A percentile compares a stretch with the other conserved stretches of the same genome.
These are phyloP conservation scores for Floccularia luteovirens DNA, from an alignment of 768 basidiomycete genomes.

Conservation along the genomic window DNA sequence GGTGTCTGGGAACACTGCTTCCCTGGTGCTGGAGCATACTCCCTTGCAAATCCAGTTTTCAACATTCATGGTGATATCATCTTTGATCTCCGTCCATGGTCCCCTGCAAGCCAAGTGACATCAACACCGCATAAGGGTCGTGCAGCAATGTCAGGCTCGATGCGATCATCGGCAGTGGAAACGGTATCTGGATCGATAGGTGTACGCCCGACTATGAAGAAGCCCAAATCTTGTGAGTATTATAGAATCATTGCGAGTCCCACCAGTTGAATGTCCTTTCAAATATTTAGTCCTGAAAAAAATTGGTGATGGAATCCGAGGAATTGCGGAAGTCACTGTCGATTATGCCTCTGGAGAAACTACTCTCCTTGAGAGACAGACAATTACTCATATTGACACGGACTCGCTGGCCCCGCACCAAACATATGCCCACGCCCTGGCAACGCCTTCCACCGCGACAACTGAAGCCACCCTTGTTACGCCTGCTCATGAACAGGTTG, in stretches of 20 bases:
- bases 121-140: not conserved
- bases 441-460: not conserved
- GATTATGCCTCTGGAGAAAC: not conserved
- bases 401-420: not conserved
- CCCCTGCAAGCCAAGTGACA: not conserved
- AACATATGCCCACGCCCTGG: not conserved
- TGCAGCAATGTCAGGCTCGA: not conserved
- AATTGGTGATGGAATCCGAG: slow-evolving; percentile 1
- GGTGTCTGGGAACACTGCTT: slow-evolving; percentile 9
- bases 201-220: not conserved
- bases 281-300: slow-evolving; percentile 1
- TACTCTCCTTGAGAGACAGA: not conserved
- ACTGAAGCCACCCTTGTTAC: not conserved
- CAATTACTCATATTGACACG: not conserved
- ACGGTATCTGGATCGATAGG: not conserved
- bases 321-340: not conserved
- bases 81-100: slow-evolving; percentile 7
- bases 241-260: not conserved
- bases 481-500: not conserved
- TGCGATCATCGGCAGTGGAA: slow-evolving; percentile 1
- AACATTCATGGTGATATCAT: slow-evolving; percentile 7
- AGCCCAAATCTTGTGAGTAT: slow-evolving; percentile 5
- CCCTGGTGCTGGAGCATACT: slow-evolving; percentile 7
- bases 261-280: not conserved
- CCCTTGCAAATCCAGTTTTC: slow-evolving; percentile 9